Percentiles rank a stretch among this genome's conserved stretches.
Conservation (phyloP, 2,329 filamentous ascomycete genomes). For the Colletotrichum tropicale region DNA sequence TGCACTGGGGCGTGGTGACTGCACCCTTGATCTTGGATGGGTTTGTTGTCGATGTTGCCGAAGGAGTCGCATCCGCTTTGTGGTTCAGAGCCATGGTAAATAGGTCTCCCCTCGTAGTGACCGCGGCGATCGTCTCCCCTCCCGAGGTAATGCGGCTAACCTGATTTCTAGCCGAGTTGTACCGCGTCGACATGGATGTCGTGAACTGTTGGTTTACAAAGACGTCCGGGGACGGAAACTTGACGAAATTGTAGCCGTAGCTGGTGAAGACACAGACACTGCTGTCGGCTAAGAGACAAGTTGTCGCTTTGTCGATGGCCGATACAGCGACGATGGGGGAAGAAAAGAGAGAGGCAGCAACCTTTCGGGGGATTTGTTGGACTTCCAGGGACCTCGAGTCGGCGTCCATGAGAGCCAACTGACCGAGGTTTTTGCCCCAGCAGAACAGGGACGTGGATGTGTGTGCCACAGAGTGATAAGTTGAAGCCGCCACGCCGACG, state of each 20-base stretch:
- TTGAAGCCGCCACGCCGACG: conserved; percentile 83
- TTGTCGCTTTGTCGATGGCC: conserved; percentile 89
- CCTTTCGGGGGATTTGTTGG: conserved; percentile 83
- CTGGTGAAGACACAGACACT: conserved; percentile 95
- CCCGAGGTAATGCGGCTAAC: conserved; percentile 82
- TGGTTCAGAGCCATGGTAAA: conserved; percentile 82
- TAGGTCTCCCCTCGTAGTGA: conserved; percentile 84
- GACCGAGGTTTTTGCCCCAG: conserved; percentile 94
- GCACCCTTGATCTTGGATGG: conserved; percentile 88
- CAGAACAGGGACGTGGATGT: conserved; percentile 84
- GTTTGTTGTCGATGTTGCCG: conserved; percentile 82
- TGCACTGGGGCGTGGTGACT: conserved; percentile 76
- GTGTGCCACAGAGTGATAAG: conserved; percentile 89
- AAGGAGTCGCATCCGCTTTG: conserved; percentile 64
- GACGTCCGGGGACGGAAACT: conserved; percentile 76
- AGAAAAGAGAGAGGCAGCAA: conserved; percentile 82
- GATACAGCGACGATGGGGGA: conserved; percentile 78
- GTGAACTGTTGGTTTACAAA: conserved; percentile 74
- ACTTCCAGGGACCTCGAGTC: conserved; percentile 88
- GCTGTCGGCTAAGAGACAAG: conserved; percentile 82
- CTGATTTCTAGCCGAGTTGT: conserved; percentile 68
- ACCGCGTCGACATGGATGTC: conserved; percentile 68
- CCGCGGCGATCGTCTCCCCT: conserved; percentile 88
- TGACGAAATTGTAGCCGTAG: conserved; percentile 91
- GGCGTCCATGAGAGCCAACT: conserved; percentile 92